phyloP scores from a whole-genome alignment of 352 stramenopile genomes.

The Phytophthora uliginosa region DNA sequence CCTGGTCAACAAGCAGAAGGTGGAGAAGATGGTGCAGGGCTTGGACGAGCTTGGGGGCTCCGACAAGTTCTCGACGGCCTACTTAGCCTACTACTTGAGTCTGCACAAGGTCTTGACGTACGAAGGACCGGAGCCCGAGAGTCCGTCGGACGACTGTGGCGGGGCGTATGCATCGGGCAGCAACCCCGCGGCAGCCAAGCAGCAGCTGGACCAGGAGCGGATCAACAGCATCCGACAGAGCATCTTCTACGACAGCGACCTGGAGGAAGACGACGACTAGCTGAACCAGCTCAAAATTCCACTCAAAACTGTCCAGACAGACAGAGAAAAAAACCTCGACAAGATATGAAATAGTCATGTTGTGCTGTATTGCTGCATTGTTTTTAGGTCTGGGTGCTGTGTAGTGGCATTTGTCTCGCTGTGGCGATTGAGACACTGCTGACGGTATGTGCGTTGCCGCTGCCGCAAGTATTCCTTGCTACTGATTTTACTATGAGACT shows the following conservation, averaged over 20 bases:
- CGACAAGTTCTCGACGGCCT: conserved; percentile 95
- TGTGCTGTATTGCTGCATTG: conserved; percentile 35
- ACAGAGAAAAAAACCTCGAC: not conserved
- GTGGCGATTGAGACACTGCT: conserved; percentile 56
- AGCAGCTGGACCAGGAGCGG: conserved; percentile 55
- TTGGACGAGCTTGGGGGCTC: conserved; percentile 96
- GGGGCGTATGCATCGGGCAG: conserved; percentile 56
- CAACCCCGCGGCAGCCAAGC: conserved; percentile 41
- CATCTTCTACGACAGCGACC: conserved; percentile 89
- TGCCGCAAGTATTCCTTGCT: conserved; percentile 68
- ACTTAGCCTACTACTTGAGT: conserved; percentile 93
- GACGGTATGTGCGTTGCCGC: conserved; percentile 76
- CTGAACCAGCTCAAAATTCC: not conserved
- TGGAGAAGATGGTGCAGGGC: conserved; percentile 96
- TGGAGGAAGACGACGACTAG: conserved; percentile 81
- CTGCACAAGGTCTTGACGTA: conserved; percentile 97
- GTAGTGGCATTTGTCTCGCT: not conserved
- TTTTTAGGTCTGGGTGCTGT: not conserved
- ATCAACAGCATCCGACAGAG: conserved; percentile 85
- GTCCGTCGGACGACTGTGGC: conserved; percentile 69
- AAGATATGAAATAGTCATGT: conserved; percentile 32
- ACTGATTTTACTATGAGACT: conserved; percentile 11
- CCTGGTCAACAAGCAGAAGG: conserved; percentile 95
- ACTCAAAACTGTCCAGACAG: not conserved
- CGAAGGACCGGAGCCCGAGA: conserved; percentile 91